Evolutionary conservation across 768 basidiomycete species (phyloP).

Genomic region (Rhizopogon roseolus): DNA sequence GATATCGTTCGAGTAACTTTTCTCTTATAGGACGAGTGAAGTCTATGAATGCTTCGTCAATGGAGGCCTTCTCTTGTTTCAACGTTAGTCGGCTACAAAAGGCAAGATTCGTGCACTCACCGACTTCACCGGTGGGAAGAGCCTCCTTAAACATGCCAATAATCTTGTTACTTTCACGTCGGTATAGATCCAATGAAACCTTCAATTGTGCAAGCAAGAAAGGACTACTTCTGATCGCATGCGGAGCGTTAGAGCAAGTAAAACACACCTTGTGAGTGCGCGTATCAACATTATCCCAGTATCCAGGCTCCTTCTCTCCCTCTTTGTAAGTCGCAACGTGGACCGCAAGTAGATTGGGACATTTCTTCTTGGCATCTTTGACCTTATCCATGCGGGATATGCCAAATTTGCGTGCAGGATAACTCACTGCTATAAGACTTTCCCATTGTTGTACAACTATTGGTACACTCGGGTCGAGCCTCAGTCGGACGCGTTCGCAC

Average conservation of each 20-base stretch:
- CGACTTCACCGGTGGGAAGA: conserved; percentile 76
- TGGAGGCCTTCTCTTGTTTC: conserved; percentile 85
- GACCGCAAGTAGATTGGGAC: conserved; percentile 78
- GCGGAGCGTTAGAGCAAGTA: neutral
- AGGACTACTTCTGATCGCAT: neutral
- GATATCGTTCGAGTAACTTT: conserved; percentile 66
- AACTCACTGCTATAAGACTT: conserved; percentile 89
- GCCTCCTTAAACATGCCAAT: conserved; percentile 76
- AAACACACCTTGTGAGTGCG: conserved; percentile 81
- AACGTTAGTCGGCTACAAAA: neutral
- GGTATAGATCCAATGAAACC: conserved; percentile 92
- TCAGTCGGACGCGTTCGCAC: conserved; percentile 82
- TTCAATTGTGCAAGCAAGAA: conserved; percentile 20
- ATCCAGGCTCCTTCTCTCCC: conserved; percentile 81
- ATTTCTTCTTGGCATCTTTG: conserved; percentile 79
- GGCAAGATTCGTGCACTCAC: conserved; percentile 33
- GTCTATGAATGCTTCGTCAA: conserved; percentile 96
- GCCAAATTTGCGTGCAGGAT: conserved; percentile 88
- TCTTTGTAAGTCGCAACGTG: conserved; percentile 96
- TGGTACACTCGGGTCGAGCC: conserved; percentile 55
- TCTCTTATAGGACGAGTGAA: conserved; percentile 79
- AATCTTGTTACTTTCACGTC: conserved; percentile 87
- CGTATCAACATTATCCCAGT: conserved; percentile 87
- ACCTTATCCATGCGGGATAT: conserved; percentile 89
- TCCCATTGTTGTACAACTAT: conserved; percentile 89